Base-by-base conservation (phyloP, 768 basidiomycete genomes). In the Amanita phalloides region DNA sequence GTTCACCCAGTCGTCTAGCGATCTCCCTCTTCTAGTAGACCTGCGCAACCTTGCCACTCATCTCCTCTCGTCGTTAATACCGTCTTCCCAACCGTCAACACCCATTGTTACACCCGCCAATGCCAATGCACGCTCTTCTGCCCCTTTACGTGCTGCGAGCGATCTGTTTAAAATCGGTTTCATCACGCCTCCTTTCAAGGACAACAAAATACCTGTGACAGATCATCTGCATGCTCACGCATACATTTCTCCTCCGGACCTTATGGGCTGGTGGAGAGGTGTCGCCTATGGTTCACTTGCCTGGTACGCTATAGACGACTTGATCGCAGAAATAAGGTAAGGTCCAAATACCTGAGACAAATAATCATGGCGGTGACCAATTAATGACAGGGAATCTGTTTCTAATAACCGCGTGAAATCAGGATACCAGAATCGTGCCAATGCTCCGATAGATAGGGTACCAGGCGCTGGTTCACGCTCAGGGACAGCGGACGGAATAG, bases 351-450 rank as follows among this genome's bases (percentile, higher is more conserved):
- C 14, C 25, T 33, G 21, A 55, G 26, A 42, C 48, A 21, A 30
- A 41, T 17, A 17, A 17, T n/a, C 43, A 35, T n/a, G n/a, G 17
- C 23, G 33, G 45, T 48, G 32, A 45, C 37, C 32, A 51, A 36
- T 45, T n/a, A 45, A 48, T 55, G 47, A 55, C n/a, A 90, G 89
- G 45, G 88, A 91, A 66, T 77, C 80, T 17, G 80, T 82, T 2
- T 82, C 86, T 11, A 92, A 90, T 61, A 90, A 92, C 66, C 81
- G 88, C 38, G 69, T 92, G 62, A 89, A 88, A 62, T 88, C 87
- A 6, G 86, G 86, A 20, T 78, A 86, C 57, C 67, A 73, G 49
- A 75, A 77, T 53, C 77, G 85, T 23, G 56, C 57, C 3, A 60
- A 61, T 46, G 81, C 83, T 7, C 86, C 87, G 37, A 90, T 90